phyloP scores from a whole-genome alignment of 1,139 yeast genomes.

The Nakaseomyces delphensis region DNA sequence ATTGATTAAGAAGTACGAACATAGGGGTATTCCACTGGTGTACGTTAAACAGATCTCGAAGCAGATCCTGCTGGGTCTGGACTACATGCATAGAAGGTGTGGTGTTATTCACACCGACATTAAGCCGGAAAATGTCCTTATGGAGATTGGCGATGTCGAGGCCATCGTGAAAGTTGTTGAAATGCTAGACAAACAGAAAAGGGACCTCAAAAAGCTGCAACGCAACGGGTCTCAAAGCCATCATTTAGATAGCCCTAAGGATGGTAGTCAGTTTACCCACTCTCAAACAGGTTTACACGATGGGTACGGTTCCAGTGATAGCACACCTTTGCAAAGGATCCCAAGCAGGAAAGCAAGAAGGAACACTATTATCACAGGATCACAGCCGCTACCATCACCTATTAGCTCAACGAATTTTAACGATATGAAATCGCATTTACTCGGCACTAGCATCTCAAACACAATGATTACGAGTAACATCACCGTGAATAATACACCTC shows the following conservation, averaged over 20 bases:
- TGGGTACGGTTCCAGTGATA: neutral
- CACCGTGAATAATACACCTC: neutral
- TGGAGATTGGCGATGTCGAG: constrained; percentile 67
- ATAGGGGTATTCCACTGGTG: constrained; percentile 63
- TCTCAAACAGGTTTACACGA: neutral
- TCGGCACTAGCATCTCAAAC: constrained; percentile 14
- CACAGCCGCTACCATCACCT: constrained; percentile 80
- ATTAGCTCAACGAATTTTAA: constrained; percentile 40
- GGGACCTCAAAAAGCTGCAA: constrained; percentile 36
- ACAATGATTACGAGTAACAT: constrained; percentile 5
- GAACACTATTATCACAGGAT: constrained; percentile 72
- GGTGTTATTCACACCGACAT: constrained; percentile 76
- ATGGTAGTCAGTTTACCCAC: neutral
- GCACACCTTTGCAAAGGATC: constrained; percentile 1
- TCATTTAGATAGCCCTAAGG: neutral
- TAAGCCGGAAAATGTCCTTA: constrained; percentile 69
- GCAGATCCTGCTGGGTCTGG: constrained; percentile 58
- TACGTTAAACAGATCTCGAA: constrained; percentile 66
- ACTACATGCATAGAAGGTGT: constrained; percentile 62
- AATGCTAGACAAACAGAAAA: constrained; percentile 43
- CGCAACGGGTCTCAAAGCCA: constrained; percentile 23
- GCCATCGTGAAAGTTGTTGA: constrained; percentile 53
- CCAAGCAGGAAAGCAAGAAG: constrained; percentile 49
- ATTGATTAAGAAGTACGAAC: constrained; percentile 51
- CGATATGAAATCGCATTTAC: constrained; percentile 28